Conservation (phyloP, 2,329 filamentous ascomycete genomes). For the Pochonia chlamydosporia region DNA sequence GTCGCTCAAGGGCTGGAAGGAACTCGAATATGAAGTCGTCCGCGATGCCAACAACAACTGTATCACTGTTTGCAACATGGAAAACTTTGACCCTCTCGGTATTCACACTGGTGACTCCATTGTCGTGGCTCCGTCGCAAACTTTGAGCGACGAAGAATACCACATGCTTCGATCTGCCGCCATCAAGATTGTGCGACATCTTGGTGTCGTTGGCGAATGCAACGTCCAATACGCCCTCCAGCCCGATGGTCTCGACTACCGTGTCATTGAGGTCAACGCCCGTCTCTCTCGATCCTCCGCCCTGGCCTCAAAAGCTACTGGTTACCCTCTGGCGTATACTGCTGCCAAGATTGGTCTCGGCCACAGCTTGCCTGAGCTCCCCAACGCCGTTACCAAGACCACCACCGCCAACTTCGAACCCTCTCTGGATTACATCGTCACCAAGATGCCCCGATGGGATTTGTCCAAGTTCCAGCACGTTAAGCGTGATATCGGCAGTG, state of each 20-base stretch:
- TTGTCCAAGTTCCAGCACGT: constrained; percentile 98
- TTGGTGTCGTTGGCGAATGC: constrained; percentile 96
- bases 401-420: constrained; percentile 99
- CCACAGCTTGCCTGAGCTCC: constrained; percentile 89
- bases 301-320: constrained; percentile 94
- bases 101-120: constrained; percentile 99
- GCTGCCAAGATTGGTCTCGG: constrained; percentile 97
- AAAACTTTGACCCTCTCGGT: constrained; percentile 93
- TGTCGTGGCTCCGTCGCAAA: constrained; percentile 94
- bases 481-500: constrained; percentile 91
- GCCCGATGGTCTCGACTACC: constrained; percentile 94
- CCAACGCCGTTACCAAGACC: constrained; percentile 96
- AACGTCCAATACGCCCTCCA: constrained; percentile 98
- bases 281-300: constrained; percentile 96
- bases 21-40: constrained; percentile 97
- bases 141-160: constrained; percentile 95
- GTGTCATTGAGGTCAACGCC: constrained; percentile 98
- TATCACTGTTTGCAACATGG: constrained; percentile 84
- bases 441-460: constrained; percentile 98
- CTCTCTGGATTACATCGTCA: constrained; percentile 94
- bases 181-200: constrained; percentile 96
- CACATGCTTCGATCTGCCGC: constrained; percentile 97
- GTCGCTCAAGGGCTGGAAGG: constrained; percentile 98
- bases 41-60: constrained; percentile 97
- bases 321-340: constrained; percentile 94